Percentiles rank a stretch among this genome's conserved stretches.
Evolutionary conservation across 164 flowering plant genomes (phyloP).

Genomic region (Platanus orientalis): DNA sequence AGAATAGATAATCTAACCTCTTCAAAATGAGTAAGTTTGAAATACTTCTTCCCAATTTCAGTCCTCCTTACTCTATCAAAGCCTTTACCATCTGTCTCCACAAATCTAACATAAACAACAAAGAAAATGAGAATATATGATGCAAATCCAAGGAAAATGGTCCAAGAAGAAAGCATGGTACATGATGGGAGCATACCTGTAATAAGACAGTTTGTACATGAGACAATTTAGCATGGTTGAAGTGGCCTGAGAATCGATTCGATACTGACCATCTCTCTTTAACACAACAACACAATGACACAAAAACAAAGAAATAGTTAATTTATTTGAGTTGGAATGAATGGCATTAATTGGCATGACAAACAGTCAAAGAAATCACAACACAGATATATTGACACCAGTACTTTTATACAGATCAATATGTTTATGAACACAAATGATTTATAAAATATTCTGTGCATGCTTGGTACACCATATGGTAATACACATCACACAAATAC

Average conservation of each 20-base stretch:
- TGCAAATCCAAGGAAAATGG: slow-evolving; percentile 7
- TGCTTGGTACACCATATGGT: too few relatives aligned
- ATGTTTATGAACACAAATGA: too few relatives aligned
- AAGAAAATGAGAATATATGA: background rate
- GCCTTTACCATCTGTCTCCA: slow-evolving; percentile 92
- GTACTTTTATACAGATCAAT: too few relatives aligned
- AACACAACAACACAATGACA: background rate
- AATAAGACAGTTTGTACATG: slow-evolving; percentile 96
- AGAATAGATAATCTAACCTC: slow-evolving; percentile 55
- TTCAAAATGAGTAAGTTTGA: slow-evolving; percentile 92
- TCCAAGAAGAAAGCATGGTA: background rate
- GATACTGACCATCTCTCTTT: slow-evolving; percentile 94
- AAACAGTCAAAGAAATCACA: too few relatives aligned
- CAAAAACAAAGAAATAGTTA: too few relatives aligned
- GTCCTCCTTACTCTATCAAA: slow-evolving; percentile 91
- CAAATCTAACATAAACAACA: slow-evolving; percentile 50
- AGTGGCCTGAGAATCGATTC: slow-evolving; percentile 94
- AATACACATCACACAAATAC: too few relatives aligned
- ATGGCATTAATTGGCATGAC: too few relatives aligned
- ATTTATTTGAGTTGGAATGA: too few relatives aligned
- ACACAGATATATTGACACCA: too few relatives aligned
- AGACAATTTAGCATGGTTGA: slow-evolving; percentile 94
- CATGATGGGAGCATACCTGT: slow-evolving; percentile 51
- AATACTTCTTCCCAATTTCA: slow-evolving; percentile 93
- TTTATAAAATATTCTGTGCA: too few relatives aligned